A percentile compares a stretch with the other conserved stretches of the same genome.
phyloP scores from a whole-genome alignment of 371 early-diverging fungal genomes.

The Batrachochytrium dendrobatidis region DNA sequence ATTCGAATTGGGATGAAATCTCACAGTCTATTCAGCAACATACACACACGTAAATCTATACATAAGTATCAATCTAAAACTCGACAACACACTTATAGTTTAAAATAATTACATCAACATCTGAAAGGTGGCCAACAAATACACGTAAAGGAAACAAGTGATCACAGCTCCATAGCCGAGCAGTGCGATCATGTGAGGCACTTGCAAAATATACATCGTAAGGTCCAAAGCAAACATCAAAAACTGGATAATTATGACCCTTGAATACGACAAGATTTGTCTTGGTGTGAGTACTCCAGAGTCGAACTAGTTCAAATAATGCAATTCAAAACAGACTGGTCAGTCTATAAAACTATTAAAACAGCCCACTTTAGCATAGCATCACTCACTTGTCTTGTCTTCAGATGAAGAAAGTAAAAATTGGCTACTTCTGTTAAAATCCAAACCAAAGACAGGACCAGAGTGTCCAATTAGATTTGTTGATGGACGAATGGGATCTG shows the following conservation, averaged over 20 bases:
- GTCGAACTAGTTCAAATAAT: constrained; percentile 36
- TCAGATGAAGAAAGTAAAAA: constrained; percentile 91
- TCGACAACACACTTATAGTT: not conserved
- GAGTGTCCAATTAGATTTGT: constrained; percentile 84
- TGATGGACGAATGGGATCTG: not conserved
- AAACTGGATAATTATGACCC: constrained; percentile 98
- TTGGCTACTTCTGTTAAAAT: constrained; percentile 83
- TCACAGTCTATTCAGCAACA: constrained; percentile 44
- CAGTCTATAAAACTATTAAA: not conserved
- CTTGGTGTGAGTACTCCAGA: constrained; percentile 93
- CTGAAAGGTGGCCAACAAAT: constrained; percentile 96
- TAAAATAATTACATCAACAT: constrained; percentile 77
- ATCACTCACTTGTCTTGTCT: constrained; percentile 79
- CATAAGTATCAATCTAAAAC: not conserved
- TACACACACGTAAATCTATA: not conserved
- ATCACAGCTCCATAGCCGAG: constrained; percentile 94
- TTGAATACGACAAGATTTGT: constrained; percentile 89
- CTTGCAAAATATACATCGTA: constrained; percentile 95
- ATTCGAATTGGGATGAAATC: constrained; percentile 98
- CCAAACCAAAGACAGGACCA: constrained; percentile 90
- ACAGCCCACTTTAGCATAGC: not conserved
- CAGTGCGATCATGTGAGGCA: constrained; percentile 94
- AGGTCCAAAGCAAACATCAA: constrained; percentile 60
- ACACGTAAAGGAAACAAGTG: constrained; percentile 93
- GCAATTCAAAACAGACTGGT: not conserved